Conservation (phyloP, 257 asterid species). For the Misopates orontium region DNA sequence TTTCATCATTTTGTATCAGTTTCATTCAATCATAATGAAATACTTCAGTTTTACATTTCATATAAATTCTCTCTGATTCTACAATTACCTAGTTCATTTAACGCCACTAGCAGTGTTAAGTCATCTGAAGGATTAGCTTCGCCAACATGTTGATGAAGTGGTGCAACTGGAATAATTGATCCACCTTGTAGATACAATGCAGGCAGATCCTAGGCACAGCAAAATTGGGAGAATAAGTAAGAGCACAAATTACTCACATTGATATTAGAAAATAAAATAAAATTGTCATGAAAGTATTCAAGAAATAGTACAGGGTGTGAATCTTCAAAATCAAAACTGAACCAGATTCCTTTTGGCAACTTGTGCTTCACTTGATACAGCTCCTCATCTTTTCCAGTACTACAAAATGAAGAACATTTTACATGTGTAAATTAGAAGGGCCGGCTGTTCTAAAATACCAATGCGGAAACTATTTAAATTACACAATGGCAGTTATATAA, state of each 20-base stretch:
- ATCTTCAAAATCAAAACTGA: conserved; percentile 86
- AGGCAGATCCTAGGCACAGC: conserved; percentile 73
- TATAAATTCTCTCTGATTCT: too few relatives aligned
- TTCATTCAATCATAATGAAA: too few relatives aligned
- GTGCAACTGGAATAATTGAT: conserved; percentile 75
- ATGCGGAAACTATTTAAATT: not conserved
- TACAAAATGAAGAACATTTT: conserved; percentile 41
- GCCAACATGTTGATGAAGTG: conserved; percentile 68
- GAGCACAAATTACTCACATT: conserved; percentile 14
- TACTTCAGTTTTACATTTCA: too few relatives aligned
- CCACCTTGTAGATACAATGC: conserved; percentile 85
- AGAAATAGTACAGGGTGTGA: conserved; percentile 75
- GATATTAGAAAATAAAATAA: conserved; percentile 1
- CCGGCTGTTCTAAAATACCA: not conserved
- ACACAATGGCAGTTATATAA: not conserved
- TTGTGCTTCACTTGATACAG: conserved; percentile 52
- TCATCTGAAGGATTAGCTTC: conserved; percentile 76
- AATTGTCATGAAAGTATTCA: conserved; percentile 3
- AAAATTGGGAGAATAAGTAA: conserved; percentile 8
- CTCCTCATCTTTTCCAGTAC: conserved; percentile 60
- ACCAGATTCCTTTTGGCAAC: conserved; percentile 86
- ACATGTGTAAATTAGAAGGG: not conserved
- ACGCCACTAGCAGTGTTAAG: conserved; percentile 69
- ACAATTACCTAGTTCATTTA: conserved; percentile 75
- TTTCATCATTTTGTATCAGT: too few relatives aligned